A percentile compares a stretch with the other conserved stretches of the same genome.
Conservation (phyloP, 2,329 filamentous ascomycete genomes). For the Pseudogymnoascus sp. region DNA sequence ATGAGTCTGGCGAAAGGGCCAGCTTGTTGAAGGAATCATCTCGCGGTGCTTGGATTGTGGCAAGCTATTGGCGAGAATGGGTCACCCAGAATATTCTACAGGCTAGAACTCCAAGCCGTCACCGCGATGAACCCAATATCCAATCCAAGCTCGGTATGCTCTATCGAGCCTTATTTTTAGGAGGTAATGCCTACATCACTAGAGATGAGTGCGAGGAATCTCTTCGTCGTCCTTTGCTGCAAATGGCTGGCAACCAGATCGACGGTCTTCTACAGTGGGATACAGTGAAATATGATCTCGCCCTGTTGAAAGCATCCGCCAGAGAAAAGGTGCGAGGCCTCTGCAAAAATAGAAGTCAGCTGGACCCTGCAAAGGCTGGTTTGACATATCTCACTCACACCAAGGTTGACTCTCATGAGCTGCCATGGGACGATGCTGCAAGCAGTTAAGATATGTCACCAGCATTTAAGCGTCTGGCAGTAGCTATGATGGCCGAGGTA, state of each 20-base stretch:
- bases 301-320: conserved; percentile 19
- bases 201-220: background rate
- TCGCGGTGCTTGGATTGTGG: conserved; percentile 18
- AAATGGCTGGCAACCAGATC: background rate
- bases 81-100: conserved; percentile 9
- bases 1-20: background rate
- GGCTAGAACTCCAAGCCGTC: background rate
- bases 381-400: conserved; percentile 23
- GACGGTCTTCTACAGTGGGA: conserved; percentile 3
- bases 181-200: conserved; percentile 21
- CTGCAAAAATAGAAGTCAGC: conserved; percentile 20
- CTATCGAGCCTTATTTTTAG: conserved; percentile 20
- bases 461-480: background rate
- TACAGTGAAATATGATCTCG: conserved; percentile 15
- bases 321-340: conserved; percentile 16
- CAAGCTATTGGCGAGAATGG: conserved; percentile 24
- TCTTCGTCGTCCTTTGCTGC: background rate
- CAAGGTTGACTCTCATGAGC: conserved; percentile 17
- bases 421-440: conserved; percentile 17
- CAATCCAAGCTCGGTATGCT: conserved; percentile 8
- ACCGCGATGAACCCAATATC: background rate
- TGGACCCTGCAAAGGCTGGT: conserved; percentile 15
- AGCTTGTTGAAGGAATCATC: background rate
- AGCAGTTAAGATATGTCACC: background rate
- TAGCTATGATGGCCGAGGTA: background rate